Evolutionary conservation across 495 filamentous ascomycete species (phyloP), one percentile per base, ranked within the genome.

Genomic region (Tuber indicum): DNA sequence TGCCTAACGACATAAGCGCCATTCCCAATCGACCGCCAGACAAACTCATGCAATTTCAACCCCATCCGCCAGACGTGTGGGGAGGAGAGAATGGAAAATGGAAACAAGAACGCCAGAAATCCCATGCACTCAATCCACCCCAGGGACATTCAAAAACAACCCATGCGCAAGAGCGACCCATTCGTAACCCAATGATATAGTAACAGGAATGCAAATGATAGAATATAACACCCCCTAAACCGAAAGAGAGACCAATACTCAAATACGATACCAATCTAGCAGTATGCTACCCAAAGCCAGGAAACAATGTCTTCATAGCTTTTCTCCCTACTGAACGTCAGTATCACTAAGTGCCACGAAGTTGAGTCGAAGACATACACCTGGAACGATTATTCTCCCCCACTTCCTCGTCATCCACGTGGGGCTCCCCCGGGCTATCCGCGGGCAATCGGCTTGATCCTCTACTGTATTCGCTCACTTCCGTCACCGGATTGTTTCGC

Each of bases 301-400:
- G 76, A 72, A 82, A 81, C 52, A 82, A 70, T 36, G 70, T 66
- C 66, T 72, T 66, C 14, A 79, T 72, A 36, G 72, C 79, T 14
- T 76, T 81, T 49, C 58, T 78, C 75, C 80, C 79, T 82, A 36
- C 58, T 36, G 14, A 62, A 32, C 32, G 23, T 49, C 16, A 41
- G 47, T 3, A 23, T 74, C 52, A 43, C 44, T 36, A 39, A 41
- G 23, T 3, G 19, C n/a, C 74, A 36, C 70, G 8, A 32, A 36
- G n/a, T 12, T 36, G 8, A 58, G 23, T 36, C 32, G 49, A 39
- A 72, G 26, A 74, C 80, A 41, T 82, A 82, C 81, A 79, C 72
- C 72, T 66, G 4, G 76, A 75, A 39, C 73, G 62, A 32, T 41
- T 62, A 41, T 71, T 75, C 47, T 45, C 62, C 44, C 76, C 81